These are phyloP conservation scores for Yamadazyma spencermartinsiae DNA, from an alignment of 1,139 yeast genomes.

Conservation along the genomic window DNA sequence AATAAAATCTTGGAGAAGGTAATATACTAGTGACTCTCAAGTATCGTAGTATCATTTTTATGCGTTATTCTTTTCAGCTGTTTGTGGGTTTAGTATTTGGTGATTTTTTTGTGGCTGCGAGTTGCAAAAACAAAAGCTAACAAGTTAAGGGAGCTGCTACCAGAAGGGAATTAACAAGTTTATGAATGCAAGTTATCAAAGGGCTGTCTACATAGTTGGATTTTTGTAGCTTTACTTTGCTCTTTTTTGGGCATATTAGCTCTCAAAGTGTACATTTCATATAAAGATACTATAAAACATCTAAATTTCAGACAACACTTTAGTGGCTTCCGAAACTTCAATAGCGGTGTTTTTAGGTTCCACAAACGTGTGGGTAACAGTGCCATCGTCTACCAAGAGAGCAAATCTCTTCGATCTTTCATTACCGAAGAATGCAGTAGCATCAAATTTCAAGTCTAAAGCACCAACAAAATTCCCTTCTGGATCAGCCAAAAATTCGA, in stretches of 20 bases:
- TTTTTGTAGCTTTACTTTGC: too few relatives aligned
- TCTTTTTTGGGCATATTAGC: too few relatives aligned
- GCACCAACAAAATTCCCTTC: slow-evolving; percentile 66
- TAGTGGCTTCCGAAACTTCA: slow-evolving; percentile 45
- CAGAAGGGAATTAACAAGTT: too few relatives aligned
- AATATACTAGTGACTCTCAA: not conserved
- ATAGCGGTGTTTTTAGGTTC: slow-evolving; percentile 84
- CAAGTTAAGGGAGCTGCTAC: not conserved
- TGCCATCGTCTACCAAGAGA: slow-evolving; percentile 71
- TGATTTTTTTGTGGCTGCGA: not conserved
- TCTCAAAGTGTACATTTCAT: too few relatives aligned
- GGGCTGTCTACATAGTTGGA: too few relatives aligned
- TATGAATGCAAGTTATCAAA: too few relatives aligned
- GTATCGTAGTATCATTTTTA: slow-evolving; percentile 1
- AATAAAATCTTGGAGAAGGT: not conserved
- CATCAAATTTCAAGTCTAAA: slow-evolving; percentile 70
- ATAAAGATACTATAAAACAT: too few relatives aligned
- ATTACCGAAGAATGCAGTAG: slow-evolving; percentile 70
- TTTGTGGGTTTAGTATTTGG: not conserved
- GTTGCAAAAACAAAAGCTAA: too few relatives aligned
- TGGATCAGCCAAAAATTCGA: slow-evolving; percentile 74
- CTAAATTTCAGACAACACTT: slow-evolving; percentile 34
- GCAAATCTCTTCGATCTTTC: slow-evolving; percentile 77
- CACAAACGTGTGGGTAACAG: slow-evolving; percentile 61
- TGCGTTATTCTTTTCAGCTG: too few relatives aligned